These are phyloP conservation scores for Gaultheria prostrata DNA, from an alignment of 148 eudicot species.

Conservation along the genomic window DNA sequence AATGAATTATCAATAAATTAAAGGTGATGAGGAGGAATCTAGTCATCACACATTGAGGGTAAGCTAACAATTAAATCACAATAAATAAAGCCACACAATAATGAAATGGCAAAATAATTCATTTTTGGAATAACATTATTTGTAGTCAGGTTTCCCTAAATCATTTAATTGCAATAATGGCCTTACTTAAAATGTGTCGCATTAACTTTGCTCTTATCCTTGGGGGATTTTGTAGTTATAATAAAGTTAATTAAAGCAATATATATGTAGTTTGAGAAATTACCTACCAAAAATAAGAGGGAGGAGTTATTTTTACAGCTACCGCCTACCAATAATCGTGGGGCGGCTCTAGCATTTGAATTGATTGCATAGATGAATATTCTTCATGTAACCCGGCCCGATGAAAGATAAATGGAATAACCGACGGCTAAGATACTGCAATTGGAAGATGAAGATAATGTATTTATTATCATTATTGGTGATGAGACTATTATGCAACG, in stretches of 20 bases:
- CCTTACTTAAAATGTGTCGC: neutral
- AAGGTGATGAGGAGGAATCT: neutral
- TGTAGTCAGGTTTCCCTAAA: neutral
- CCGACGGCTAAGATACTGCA: no score
- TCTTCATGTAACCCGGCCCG: no score
- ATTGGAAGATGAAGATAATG: no score
- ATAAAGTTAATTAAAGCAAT: neutral
- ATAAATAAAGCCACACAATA: no score
- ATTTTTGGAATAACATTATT: no score
- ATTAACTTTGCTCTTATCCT: slow-evolving; percentile 4
- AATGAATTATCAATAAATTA: neutral
- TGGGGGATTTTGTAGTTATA: neutral
- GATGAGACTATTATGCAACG: neutral
- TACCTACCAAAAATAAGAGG: neutral
- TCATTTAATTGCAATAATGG: neutral
- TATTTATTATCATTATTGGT: no score
- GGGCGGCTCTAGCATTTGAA: neutral
- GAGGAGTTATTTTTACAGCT: neutral
- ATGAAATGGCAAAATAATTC: no score
- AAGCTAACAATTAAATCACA: neutral
- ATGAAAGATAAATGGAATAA: no score
- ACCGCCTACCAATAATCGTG: neutral
- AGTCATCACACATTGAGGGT: neutral
- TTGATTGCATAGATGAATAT: no score
- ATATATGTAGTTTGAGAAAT: neutral